Evolutionary conservation across 257 asterid species (phyloP).

Genomic region (Solanum bukasovii): DNA sequence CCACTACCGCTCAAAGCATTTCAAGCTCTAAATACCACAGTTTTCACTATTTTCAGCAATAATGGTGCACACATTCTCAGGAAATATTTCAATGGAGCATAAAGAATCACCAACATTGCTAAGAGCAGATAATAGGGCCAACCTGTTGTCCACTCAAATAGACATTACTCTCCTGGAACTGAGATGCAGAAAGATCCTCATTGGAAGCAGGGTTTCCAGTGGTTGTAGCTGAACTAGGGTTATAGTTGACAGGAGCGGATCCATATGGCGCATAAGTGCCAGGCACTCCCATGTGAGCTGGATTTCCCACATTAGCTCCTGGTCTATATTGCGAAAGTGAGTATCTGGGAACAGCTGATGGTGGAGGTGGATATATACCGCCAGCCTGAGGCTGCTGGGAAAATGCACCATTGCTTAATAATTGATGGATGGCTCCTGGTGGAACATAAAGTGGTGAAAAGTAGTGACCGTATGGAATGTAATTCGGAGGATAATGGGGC

Average conservation of each 20-base stretch:
- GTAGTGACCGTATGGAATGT: slow-evolving; percentile 71
- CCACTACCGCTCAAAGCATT: not conserved
- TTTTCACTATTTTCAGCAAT: not conserved
- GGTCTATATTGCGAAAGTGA: slow-evolving; percentile 71
- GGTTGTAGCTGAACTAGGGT: slow-evolving; percentile 41
- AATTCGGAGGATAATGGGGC: slow-evolving; percentile 74
- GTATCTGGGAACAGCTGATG: slow-evolving; percentile 66
- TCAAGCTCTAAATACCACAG: not conserved
- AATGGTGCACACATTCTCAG: not conserved
- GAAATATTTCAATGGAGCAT: not conserved
- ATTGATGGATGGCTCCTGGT: slow-evolving; percentile 72
- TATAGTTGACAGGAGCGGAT: slow-evolving; percentile 50
- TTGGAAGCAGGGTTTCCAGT: slow-evolving; percentile 55
- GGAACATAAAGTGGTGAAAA: slow-evolving; percentile 66
- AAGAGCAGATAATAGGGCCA: not conserved
- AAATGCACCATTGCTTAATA: slow-evolving; percentile 56
- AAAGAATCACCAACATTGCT: not conserved
- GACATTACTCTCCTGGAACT: slow-evolving; percentile 53
- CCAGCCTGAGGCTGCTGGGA: slow-evolving; percentile 86
- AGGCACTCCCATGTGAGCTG: slow-evolving; percentile 55
- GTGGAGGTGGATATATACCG: slow-evolving; percentile 51
- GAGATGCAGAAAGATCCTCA: slow-evolving; percentile 61
- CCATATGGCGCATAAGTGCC: slow-evolving; percentile 70
- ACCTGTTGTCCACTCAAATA: slow-evolving; percentile 77
- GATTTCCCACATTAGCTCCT: slow-evolving; percentile 59